A percentile compares a stretch with the other conserved stretches of the same genome.
phyloP scores from a whole-genome alignment of 106 monocot genomes.

The Chionographis japonica region DNA sequence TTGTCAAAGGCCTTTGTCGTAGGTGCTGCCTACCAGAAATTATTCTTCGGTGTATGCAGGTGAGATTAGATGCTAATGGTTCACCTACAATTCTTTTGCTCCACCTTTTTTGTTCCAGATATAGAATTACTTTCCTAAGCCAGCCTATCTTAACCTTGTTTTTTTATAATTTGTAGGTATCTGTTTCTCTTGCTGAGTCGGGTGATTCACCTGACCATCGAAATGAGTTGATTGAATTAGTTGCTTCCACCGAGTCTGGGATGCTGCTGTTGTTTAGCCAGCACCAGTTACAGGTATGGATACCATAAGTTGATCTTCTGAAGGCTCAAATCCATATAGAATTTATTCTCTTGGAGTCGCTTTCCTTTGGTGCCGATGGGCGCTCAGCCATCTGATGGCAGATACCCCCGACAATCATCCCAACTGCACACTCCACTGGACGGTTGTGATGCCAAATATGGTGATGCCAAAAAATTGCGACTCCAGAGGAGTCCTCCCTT shows the following conservation, averaged over 20 bases:
- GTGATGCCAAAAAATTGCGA: no score
- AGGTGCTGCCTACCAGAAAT: conserved; percentile 90
- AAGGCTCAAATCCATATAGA: background rate
- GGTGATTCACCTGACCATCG: conserved; percentile 55
- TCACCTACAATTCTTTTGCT: background rate
- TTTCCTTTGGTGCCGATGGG: no score
- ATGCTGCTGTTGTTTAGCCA: conserved; percentile 77
- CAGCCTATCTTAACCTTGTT: background rate
- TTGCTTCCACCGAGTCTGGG: conserved; percentile 44
- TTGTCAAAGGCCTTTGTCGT: conserved; percentile 85
- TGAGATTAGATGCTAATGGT: conserved; percentile 9
- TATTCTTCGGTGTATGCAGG: conserved; percentile 97
- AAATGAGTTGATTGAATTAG: conserved; percentile 70
- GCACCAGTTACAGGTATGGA: conserved; percentile 82
- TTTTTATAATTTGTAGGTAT: conserved; percentile 40
- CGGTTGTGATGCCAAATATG: no score
- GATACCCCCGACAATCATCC: no score
- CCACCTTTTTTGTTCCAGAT: background rate
- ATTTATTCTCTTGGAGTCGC: no score
- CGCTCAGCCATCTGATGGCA: no score
- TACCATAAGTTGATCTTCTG: background rate
- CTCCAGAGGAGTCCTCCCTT: no score
- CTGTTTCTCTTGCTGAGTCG: conserved; percentile 60
- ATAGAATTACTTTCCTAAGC: background rate
- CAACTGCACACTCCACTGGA: no score